Evolutionary conservation across 257 asterid genomes (phyloP).

Genomic region (Solanum paucissectum): DNA sequence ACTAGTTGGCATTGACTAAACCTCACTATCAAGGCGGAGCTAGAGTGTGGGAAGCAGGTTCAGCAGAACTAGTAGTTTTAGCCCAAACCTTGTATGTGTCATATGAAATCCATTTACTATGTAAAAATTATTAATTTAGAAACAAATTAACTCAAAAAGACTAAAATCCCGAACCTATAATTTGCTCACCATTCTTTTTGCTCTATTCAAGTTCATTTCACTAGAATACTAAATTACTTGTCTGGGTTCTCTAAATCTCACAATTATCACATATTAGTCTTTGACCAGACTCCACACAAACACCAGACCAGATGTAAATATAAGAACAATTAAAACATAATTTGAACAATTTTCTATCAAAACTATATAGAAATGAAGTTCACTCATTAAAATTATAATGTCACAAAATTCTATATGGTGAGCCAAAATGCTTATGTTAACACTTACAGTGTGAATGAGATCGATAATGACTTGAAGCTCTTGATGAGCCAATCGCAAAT

Average conservation of each 20-base stretch:
- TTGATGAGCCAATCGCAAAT: conserved; percentile 85
- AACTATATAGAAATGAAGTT: background rate
- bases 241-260: background rate
- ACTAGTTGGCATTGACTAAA: background rate
- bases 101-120: background rate
- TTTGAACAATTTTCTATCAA: background rate
- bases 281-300: background rate
- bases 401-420: background rate
- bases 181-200: background rate
- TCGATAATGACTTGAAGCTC: conserved; percentile 94
- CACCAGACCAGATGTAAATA: background rate
- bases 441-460: conserved; percentile 71
- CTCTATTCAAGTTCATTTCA: background rate
- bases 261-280: background rate
- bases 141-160: background rate
- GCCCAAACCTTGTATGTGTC: background rate
- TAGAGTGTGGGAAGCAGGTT: background rate
- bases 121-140: background rate
- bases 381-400: background rate
- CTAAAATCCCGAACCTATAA: background rate
- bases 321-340: background rate
- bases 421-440: background rate
- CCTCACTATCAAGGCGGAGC: background rate
- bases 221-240: background rate
- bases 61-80: background rate